Evolutionary conservation across 2,329 filamentous ascomycete species (phyloP).

Genomic region (Coniochaeta prunicola): DNA sequence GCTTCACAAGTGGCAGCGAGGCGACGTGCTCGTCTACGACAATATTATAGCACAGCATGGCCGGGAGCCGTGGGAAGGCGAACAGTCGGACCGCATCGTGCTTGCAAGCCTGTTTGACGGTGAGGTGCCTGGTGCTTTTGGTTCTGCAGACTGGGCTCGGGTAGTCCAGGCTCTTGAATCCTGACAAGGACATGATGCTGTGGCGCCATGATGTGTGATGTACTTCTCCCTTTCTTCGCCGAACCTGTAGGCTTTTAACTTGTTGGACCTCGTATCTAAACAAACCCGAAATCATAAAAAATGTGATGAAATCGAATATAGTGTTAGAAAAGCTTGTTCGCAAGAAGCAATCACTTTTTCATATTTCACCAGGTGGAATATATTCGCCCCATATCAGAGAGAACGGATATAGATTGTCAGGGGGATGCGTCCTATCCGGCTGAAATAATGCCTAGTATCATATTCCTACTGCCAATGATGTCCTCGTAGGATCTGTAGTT

Average conservation of each 20-base stretch:
- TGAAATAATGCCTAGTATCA: too few species aligned
- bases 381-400: too few species aligned
- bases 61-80: conserved; percentile 37
- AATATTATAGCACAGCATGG: conserved; percentile 42
- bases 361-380: too few species aligned
- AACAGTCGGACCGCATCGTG: conserved; percentile 36
- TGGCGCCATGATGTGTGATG: neutral
- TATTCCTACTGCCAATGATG: too few species aligned
- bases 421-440: too few species aligned
- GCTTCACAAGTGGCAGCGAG: conserved; percentile 36
- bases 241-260: neutral
- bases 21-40: conserved; percentile 40
- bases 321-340: too few species aligned
- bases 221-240: neutral
- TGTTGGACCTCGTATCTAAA: neutral
- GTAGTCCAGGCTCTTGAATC: conserved; percentile 31
- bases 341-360: too few species aligned
- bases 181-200: neutral
- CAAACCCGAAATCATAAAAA: neutral
- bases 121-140: conserved; percentile 35
- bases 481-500: too few species aligned
- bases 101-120: conserved; percentile 41
- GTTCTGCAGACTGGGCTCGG: conserved; percentile 33
- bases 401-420: too few species aligned
- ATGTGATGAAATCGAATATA: too few species aligned